phyloP scores from a whole-genome alignment of 768 basidiomycete genomes.

The Tulasnella sp. region DNA sequence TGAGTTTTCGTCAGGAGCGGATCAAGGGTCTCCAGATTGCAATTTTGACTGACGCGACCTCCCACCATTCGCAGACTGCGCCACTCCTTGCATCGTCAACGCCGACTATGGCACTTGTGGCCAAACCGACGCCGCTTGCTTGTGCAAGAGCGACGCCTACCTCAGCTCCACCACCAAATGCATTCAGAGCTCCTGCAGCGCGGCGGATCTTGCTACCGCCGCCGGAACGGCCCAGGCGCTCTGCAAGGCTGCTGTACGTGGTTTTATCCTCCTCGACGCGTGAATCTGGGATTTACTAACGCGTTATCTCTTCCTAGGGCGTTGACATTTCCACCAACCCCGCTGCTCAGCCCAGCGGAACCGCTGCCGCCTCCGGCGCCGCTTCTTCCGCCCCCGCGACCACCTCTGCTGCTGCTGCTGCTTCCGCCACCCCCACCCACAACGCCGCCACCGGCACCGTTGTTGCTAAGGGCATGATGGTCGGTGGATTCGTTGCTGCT shows the following conservation, averaged over 20 bases:
- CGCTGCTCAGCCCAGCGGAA: not conserved
- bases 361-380: conserved; percentile 21
- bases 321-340: conserved; percentile 17
- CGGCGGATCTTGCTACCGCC: conserved; percentile 17
- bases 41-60: conserved; percentile 2
- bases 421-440: not conserved
- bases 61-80: conserved; percentile 16
- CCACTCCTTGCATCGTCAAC: conserved; percentile 9
- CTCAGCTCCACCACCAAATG: conserved; percentile 18
- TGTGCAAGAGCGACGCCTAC: conserved; percentile 52
- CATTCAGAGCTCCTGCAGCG: conserved; percentile 3
- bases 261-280: no score
- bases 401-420: conserved; percentile 19
- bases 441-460: conserved; percentile 3
- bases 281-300: not conserved
- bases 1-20: no score
- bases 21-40: not conserved
- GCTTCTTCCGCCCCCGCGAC: conserved; percentile 25
- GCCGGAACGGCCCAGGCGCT: not conserved
- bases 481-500: conserved; percentile 17
- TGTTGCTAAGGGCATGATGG: not conserved
- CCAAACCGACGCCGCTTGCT: conserved; percentile 55
- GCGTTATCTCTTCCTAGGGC: conserved; percentile 1
- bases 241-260: conserved; percentile 17
- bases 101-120: conserved; percentile 50